phyloP scores from a whole-genome alignment of 495 filamentous ascomycete genomes.

The Xylaria grammica region DNA sequence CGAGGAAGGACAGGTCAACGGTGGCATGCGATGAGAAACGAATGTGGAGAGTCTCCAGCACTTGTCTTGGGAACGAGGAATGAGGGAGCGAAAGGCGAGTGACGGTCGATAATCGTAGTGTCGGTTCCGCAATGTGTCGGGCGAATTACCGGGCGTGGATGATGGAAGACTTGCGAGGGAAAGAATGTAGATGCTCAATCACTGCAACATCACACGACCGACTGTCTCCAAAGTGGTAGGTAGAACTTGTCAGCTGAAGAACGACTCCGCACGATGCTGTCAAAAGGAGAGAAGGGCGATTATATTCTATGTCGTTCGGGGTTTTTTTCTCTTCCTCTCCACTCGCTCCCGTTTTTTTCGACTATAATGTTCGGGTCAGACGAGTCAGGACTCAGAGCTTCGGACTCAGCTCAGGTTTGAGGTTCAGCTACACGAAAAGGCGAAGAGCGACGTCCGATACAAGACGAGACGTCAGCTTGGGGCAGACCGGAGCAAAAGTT shows the following conservation, averaged over 20 bases:
- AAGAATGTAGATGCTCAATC: constrained; percentile 22
- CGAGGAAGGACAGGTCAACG: background rate
- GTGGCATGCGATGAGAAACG: background rate
- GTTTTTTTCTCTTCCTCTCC: background rate
- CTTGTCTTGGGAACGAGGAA: background rate
- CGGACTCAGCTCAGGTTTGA: too few relatives aligned
- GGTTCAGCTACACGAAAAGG: constrained; percentile 13
- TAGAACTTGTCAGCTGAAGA: constrained; percentile 12
- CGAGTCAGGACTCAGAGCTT: constrained; percentile 1
- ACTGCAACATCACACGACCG: background rate
- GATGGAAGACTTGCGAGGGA: constrained; percentile 27
- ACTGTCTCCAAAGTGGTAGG: background rate
- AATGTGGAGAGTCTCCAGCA: background rate
- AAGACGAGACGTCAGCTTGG: constrained; percentile 14
- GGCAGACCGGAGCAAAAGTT: background rate
- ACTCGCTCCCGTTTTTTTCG: constrained; percentile 1
- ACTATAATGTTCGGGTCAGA: background rate
- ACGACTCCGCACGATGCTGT: constrained; percentile 15
- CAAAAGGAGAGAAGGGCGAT: background rate
- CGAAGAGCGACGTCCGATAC: constrained; percentile 2
- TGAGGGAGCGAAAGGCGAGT: constrained; percentile 1
- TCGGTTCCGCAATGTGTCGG: background rate
- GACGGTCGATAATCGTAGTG: constrained; percentile 2
- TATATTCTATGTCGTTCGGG: background rate
- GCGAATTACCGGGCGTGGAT: constrained; percentile 15